Evolutionary conservation across 164 flowering plant genomes (phyloP).

Genomic region (Houttuynia cordata): DNA sequence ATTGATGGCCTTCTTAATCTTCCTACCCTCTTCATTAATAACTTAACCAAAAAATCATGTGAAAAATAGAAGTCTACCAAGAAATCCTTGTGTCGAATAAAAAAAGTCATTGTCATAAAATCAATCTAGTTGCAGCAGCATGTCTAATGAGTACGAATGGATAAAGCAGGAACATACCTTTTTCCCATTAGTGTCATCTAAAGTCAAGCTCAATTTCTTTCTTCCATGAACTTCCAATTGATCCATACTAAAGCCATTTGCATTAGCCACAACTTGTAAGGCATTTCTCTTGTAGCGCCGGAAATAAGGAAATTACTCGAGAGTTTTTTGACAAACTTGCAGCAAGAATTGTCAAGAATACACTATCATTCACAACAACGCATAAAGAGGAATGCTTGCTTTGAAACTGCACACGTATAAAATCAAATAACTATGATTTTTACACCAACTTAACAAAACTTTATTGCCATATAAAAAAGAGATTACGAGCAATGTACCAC

Average conservation of each 20-base stretch:
- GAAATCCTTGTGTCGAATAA: background rate
- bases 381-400: conserved; percentile 43
- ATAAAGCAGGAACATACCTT: conserved; percentile 30
- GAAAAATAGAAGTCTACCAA: too few species aligned
- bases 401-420: conserved; percentile 41
- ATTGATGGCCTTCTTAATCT: too few species aligned
- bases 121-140: background rate
- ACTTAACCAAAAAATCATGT: too few species aligned
- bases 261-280: conserved; percentile 51
- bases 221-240: conserved; percentile 38
- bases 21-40: too few species aligned
- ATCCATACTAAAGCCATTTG: conserved; percentile 58
- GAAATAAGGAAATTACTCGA: conserved; percentile 56
- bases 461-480: background rate
- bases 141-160: background rate
- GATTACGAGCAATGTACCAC: conserved; percentile 25
- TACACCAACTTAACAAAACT: background rate
- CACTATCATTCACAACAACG: conserved; percentile 78
- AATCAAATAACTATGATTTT: too few species aligned
- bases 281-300: conserved; percentile 62
- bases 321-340: conserved; percentile 43
- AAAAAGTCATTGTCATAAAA: too few species aligned
- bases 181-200: conserved; percentile 44
- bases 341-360: conserved; percentile 52
- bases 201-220: conserved; percentile 33